Conservation (phyloP, 2,329 filamentous ascomycete species). For the Penicillium sp. region DNA sequence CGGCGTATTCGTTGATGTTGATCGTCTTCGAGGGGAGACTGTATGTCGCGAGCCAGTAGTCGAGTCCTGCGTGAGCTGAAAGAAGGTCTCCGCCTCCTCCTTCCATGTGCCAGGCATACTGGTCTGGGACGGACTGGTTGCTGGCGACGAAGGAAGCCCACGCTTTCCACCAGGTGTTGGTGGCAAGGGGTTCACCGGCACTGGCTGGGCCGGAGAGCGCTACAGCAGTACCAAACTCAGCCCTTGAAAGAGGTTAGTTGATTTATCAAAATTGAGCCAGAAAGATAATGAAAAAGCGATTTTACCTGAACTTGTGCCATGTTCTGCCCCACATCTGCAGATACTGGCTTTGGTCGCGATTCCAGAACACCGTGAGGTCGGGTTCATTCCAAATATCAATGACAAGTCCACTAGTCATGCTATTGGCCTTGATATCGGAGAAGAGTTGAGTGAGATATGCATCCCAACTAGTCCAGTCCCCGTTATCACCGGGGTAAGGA, state of each 20-base stretch:
- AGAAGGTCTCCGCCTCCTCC: conserved; percentile 6
- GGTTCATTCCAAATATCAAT: conserved; percentile 4
- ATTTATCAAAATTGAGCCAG: background rate
- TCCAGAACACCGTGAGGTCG: background rate
- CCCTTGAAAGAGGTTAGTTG: background rate
- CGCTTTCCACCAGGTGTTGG: background rate
- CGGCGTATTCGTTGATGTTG: conserved; percentile 5
- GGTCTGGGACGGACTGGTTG: background rate
- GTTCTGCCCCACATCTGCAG: conserved; percentile 3
- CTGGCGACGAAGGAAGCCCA: conserved; percentile 3
- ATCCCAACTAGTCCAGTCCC: conserved; percentile 3
- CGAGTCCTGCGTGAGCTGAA: background rate
- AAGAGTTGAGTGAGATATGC: background rate
- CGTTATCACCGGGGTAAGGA: conserved; percentile 3
- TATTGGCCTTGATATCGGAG: background rate
- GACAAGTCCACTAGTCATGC: background rate
- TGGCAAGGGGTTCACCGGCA: background rate
- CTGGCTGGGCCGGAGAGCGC: background rate
- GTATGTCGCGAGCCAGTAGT: background rate
- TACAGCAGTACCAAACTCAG: background rate
- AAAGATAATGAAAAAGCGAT: background rate
- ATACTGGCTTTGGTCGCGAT: background rate
- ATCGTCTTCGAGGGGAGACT: background rate
- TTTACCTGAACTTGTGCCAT: background rate
- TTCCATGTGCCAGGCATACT: background rate